Percentiles rank a stretch among this genome's conserved stretches.
Evolutionary conservation across 805 yeast genomes (phyloP).

Genomic region (Kodamaea kakaduensis): DNA sequence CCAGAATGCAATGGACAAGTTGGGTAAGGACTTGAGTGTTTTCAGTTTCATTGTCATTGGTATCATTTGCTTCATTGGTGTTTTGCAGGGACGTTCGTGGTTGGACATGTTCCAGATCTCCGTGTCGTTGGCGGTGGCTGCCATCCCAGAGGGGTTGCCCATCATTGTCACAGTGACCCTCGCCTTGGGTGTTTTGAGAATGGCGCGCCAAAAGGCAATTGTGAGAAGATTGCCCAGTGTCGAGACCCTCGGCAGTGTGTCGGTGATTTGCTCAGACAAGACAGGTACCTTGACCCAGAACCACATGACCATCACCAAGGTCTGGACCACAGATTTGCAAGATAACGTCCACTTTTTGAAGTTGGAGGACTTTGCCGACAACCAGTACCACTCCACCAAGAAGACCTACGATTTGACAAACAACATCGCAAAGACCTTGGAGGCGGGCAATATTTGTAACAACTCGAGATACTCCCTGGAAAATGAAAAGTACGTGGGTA

Average conservation of each 20-base stretch:
- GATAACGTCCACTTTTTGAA: conserved; percentile 24
- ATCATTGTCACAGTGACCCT: conserved; percentile 96
- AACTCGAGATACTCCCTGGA: conserved; percentile 68
- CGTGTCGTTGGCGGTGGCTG: conserved; percentile 97
- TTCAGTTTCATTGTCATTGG: conserved; percentile 87
- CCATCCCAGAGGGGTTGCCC: conserved; percentile 98
- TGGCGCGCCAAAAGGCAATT: conserved; percentile 93
- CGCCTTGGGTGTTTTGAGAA: conserved; percentile 92
- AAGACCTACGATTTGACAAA: conserved; percentile 33
- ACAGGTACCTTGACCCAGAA: conserved; percentile 75
- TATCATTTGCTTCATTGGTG: conserved; percentile 84
- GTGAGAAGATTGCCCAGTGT: conserved; percentile 93
- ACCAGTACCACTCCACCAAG: conserved; percentile 34
- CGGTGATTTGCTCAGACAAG: conserved; percentile 44
- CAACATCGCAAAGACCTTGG: conserved; percentile 54
- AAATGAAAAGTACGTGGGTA: conserved; percentile 72
- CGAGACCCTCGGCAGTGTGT: conserved; percentile 91
- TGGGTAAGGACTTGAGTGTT: conserved; percentile 85
- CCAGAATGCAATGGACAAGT: conserved; percentile 90
- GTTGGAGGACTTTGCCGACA: conserved; percentile 46
- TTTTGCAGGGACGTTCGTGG: conserved; percentile 91
- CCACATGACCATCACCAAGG: conserved; percentile 82
- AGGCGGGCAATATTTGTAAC: conserved; percentile 70
- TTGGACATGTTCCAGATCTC: conserved; percentile 97
- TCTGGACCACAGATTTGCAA: conserved; percentile 71